Evolutionary conservation across 768 basidiomycete species (phyloP), one percentile per base, ranked within the genome.

Genomic region (Mycena kentingensis): DNA sequence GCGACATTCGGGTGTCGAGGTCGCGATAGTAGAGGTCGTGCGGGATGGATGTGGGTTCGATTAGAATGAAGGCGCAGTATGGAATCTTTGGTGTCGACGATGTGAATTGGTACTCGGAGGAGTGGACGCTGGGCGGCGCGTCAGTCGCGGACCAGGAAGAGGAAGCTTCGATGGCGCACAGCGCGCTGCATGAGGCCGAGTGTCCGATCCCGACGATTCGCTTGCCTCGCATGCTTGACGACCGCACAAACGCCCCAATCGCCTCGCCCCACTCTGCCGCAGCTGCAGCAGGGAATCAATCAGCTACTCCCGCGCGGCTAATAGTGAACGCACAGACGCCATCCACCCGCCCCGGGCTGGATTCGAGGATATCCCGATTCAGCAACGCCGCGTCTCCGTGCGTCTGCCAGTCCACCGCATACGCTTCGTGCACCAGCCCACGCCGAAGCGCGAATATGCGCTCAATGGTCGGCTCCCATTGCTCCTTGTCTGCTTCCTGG

Each of bases 371-470:
- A 5, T 66, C 64, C 7, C 57, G 62, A 55, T 82, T 82, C 24
- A 79, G 57, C 0, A 77, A 55, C 13, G 75, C 78, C 7, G 78
- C 70, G 37, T 79, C 77, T 18, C 80, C 79, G 43, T 79, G 77
- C 24, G 69, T 79, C 49, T 75, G 77, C 72, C 75, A 76, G 60
- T 82, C 80, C 46, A 81, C 73, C 0, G 75, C 65, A 76, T 78
- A 80, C 1, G 73, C 77, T 54, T 81, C 79, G 2, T 73, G 69
- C 19, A 81, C 63, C 15, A 28, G 8, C 47, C 61, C 46, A 5
- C 53, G 39, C 22, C 73, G 70, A 5, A 64, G 50, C 2, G 58
- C 35, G 60, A 79, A 77, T 11, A 81, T 62, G 0, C 58, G 58
- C 31, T 71, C 57, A 16, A 82, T 72, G 3, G 70, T 69, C 1